These are phyloP conservation scores for Rhodomyrtus psidioides DNA, from an alignment of 441 rosid species.

Conservation along the genomic window DNA sequence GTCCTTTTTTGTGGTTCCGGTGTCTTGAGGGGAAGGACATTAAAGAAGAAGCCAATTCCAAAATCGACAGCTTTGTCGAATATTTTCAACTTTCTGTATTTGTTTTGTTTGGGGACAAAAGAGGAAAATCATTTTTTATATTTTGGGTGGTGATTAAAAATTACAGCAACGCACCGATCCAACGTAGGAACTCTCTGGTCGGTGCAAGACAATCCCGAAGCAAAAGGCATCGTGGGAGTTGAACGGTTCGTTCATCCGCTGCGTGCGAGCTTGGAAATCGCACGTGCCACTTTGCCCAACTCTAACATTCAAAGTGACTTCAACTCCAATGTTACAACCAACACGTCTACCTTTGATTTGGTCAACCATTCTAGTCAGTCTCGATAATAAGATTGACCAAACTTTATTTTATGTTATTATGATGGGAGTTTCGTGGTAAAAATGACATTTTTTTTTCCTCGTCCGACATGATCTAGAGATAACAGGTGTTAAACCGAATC, in stretches of 20 bases:
- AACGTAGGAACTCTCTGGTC: neutral
- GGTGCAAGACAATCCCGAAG: neutral
- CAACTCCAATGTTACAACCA: neutral
- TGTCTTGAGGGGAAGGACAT: too few species aligned
- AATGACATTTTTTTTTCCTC: rapidly evolving
- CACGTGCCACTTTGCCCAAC: neutral
- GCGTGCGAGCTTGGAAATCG: neutral
- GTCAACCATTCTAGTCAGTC: neutral
- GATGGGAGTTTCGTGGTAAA: neutral
- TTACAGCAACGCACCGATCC: neutral
- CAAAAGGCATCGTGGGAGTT: neutral
- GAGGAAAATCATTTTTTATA: neutral
- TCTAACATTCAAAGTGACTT: neutral
- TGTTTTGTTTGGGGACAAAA: neutral
- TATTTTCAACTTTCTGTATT: neutral
- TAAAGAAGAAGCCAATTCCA: too few species aligned
- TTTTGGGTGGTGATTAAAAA: neutral
- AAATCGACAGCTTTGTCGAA: too few species aligned
- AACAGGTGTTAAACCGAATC: neutral
- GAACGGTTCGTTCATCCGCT: neutral
- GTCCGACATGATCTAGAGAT: neutral
- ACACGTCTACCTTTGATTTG: neutral
- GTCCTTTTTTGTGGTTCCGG: too few species aligned
- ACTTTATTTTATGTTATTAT: rapidly evolving
- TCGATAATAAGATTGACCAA: neutral